Evolutionary conservation across 805 yeast species (phyloP).

Genomic region (Kuraishia molischiana): DNA sequence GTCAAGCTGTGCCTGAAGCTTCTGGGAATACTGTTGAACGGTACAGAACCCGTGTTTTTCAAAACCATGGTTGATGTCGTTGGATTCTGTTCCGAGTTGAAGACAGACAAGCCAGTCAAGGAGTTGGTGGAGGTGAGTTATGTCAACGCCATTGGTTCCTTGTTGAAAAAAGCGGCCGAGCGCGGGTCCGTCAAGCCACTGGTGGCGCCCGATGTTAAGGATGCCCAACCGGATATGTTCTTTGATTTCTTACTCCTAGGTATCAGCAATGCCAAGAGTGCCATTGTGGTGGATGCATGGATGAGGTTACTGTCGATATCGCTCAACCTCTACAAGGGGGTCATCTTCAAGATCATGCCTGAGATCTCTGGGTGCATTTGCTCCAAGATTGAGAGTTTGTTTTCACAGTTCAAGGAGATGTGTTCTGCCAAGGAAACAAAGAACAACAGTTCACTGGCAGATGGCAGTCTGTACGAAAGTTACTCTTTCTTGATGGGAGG

Average conservation of each 20-base stretch:
- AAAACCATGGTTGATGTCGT: slow-evolving; percentile 5
- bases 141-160: neutral
- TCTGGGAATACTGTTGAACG: slow-evolving; percentile 38
- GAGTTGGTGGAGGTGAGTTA: neutral
- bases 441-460: slow-evolving; percentile 4
- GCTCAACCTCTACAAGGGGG: slow-evolving; percentile 15
- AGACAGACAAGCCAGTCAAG: neutral
- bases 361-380: slow-evolving; percentile 17
- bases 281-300: slow-evolving; percentile 18
- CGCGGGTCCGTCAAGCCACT: neutral
- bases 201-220: neutral
- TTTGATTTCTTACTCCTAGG: slow-evolving; percentile 17
- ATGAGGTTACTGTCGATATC: slow-evolving; percentile 12
- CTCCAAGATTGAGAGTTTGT: slow-evolving; percentile 14
- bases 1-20: slow-evolving; percentile 34
- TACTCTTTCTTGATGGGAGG: slow-evolving; percentile 41
- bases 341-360: slow-evolving; percentile 12
- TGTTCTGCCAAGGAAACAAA: neutral
- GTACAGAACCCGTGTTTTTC: slow-evolving; percentile 45
- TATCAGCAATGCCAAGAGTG: slow-evolving; percentile 9
- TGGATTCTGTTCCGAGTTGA: neutral
- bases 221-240: slow-evolving; percentile 4
- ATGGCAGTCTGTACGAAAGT: slow-evolving; percentile 31
- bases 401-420: slow-evolving; percentile 7
- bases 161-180: neutral